Base-by-base conservation (phyloP, 1,139 yeast species). In the Arxiozyma slooffiae region DNA sequence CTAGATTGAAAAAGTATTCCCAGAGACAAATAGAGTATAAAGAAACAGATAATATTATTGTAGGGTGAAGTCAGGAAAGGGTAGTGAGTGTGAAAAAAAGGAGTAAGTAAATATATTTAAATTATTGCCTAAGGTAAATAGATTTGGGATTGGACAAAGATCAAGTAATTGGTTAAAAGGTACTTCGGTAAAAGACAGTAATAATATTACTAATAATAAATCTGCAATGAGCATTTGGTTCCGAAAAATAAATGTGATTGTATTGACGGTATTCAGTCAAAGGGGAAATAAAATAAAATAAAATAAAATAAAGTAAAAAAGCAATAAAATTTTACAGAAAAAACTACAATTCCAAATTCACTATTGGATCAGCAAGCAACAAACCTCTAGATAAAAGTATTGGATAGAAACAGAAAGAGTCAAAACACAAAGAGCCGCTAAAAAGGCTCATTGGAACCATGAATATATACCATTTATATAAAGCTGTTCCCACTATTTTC, bases 231-330 rank as follows among this genome's bases (percentile, higher is more conserved):
- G n/a, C n/a, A n/a, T n/a, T n/a, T n/a, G n/a, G n/a, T 23, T 1
- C 22, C 2, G 14, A 11, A 18, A 23, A 23, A 45, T 45, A 20
- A 45, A 4, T 20, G 39, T 47, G 8, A 40, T 62, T 11, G 61
- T 59, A 42, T 55, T 64, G 23, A 63, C 67, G 22, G 68, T 64
- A 4, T 64, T 64, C 51, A 50, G 60, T 17, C 58, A 58, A 37
- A 64, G 63, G 53, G 37, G 36, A 2, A 45, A 37, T 3, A n/a
- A n/a, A n/a, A n/a, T n/a, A n/a, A n/a, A n/a, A n/a, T n/a, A n/a
- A n/a, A n/a, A n/a, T n/a, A n/a, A n/a, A n/a, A n/a, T n/a, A n/a
- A n/a, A n/a, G n/a, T n/a, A n/a, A n/a, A n/a, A n/a, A n/a, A n/a
- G 68, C 68, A 2, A 48, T 60, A 3, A 44, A 50, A 14, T 55